Conservation (phyloP, 805 yeast species). For the Lachancea fermentati region DNA sequence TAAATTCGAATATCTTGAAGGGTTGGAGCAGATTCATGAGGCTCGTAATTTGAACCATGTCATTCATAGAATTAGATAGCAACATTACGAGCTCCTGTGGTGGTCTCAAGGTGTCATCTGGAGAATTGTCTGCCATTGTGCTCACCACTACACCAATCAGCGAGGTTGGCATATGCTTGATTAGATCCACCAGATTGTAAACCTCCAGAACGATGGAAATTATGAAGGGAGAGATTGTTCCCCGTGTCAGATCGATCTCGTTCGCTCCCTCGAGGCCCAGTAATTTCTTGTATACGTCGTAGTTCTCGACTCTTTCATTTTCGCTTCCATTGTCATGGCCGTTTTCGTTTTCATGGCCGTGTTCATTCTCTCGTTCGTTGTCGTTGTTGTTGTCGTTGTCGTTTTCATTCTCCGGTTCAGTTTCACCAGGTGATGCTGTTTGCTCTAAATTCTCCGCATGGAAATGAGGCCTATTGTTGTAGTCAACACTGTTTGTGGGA, state of each 20-base stretch:
- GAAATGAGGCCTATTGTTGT: constrained; percentile 5
- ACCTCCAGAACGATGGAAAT: constrained; percentile 25
- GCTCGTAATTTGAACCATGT: constrained; percentile 29
- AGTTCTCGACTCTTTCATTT: constrained; percentile 7
- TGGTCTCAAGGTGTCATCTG: constrained; percentile 2
- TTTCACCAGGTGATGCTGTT: background rate
- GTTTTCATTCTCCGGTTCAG: constrained; percentile 2
- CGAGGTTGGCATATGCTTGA: constrained; percentile 29
- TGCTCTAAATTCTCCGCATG: background rate
- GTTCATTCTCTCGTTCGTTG: background rate
- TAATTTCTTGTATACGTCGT: constrained; percentile 26
- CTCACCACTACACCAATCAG: constrained; percentile 27
- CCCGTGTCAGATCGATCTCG: constrained; percentile 14
- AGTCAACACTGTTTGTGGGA: constrained; percentile 29
- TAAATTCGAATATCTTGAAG: constrained; percentile 24
- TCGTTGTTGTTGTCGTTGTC: constrained; percentile 12
- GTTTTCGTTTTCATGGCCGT: background rate
- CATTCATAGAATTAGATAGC: constrained; percentile 31
- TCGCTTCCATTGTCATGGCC: too few species aligned
- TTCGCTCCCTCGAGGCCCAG: constrained; percentile 23
- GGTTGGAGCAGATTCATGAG: constrained; percentile 28
- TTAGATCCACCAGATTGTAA: constrained; percentile 23
- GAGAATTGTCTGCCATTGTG: constrained; percentile 11
- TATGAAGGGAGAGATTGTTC: constrained; percentile 29
- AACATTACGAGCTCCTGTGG: constrained; percentile 28